Evolutionary conservation across 1,284 basidiomycete species (phyloP), one percentile per base, ranked within the genome.

Genomic region (Leccinum solheimii): DNA sequence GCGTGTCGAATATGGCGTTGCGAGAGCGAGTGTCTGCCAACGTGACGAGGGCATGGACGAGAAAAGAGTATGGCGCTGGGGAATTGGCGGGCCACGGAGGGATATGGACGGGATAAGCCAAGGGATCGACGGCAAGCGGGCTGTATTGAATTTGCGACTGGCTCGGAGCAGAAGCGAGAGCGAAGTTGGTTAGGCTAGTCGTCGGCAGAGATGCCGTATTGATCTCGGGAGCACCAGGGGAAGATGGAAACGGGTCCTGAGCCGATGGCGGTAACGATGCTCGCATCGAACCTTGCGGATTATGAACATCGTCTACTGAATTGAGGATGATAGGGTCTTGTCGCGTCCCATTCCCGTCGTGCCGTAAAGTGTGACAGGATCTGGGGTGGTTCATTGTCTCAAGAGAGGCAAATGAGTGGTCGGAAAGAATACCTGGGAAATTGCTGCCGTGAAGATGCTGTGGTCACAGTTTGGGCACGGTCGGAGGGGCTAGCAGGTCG

Each of bases 11-110:
- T 65, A 97, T 97, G 34, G 81, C 76, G 51, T 92, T 88, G n/a
- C 95, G 86, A 14, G 93, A 95, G 26, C 89, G 84, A 0, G 95
- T 97, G 27, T 82, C 78, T 1, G 87, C 88, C 11, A 97, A 78
- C 34, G 86, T 83, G 7, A 86, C 83, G 43, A 97, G 86, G 1
- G 91, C 85, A 66, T 90, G 86, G 1, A 88, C 86, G 23, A 97
- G 82, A 67, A 96, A 91, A 2, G 90, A 85, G 73, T 95, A 97
- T 0, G 94, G 93, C 8, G 90, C 85, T 60, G 76, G 75, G 51
- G 66, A 74, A 61, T 45, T 67, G 45, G 71, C 70, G 38, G 72
- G 75, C 80, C 79, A 86, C 7, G 77, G 76, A 53, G 65, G 59
- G 19, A 61, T 55, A 45, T 72, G 63, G 69, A 78, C 59, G 60